Evolutionary conservation across 345 rosid genomes (phyloP).

Genomic region (Rhodamnia argentea): DNA sequence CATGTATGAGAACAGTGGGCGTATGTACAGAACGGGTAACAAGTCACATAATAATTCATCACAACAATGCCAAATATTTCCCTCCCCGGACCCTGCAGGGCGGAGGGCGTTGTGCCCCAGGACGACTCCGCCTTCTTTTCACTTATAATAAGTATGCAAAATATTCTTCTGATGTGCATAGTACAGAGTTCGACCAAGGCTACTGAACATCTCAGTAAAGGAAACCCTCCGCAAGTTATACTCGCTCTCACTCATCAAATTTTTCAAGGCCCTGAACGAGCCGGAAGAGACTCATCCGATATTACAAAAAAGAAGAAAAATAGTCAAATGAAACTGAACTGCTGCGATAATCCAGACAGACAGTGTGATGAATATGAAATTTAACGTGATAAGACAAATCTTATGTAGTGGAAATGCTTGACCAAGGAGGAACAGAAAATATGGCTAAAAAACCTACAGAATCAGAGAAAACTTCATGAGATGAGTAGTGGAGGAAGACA

Average conservation of each 20-base stretch:
- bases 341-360: neutral
- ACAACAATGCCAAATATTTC: neutral
- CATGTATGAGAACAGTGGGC: neutral
- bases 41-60: neutral
- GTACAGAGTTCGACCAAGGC: neutral
- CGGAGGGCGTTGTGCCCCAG: neutral
- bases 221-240: neutral
- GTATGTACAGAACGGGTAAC: neutral
- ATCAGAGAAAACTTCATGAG: neutral
- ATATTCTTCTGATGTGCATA: neutral
- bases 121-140: neutral
- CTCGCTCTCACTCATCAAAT: neutral
- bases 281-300: neutral
- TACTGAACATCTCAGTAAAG: neutral
- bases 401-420: neutral
- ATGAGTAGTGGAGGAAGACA: neutral
- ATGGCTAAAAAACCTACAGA: neutral
- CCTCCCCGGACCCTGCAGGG: neutral
- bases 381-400: neutral
- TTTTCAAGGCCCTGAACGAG: neutral
- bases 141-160: neutral
- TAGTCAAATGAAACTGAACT: neutral
- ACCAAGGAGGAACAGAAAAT: neutral
- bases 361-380: neutral
- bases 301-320: neutral